Percentiles rank a stretch among this genome's conserved stretches.
Evolutionary conservation across 305 asterid genomes (phyloP).

Genomic region (Withania somnifera): DNA sequence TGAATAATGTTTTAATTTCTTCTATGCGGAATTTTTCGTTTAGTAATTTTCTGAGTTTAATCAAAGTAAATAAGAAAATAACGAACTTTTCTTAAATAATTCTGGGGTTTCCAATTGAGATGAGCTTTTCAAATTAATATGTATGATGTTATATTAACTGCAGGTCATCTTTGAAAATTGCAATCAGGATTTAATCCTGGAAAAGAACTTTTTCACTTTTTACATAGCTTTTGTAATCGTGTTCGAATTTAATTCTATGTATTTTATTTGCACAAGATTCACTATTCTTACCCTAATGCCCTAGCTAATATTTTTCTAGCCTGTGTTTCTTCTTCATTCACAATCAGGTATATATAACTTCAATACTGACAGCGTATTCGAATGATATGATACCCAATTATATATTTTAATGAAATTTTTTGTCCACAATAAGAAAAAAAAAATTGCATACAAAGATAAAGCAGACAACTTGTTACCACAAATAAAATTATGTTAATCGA

Average conservation of each 20-base stretch:
- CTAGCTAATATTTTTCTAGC: not conserved
- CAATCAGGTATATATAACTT: no score
- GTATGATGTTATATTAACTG: no score
- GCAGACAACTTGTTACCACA: not conserved
- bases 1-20: not conserved
- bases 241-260: not conserved
- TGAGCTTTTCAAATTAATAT: no score
- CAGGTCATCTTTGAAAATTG: no score
- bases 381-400: not conserved
- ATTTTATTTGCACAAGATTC: not conserved
- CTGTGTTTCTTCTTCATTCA: not conserved
- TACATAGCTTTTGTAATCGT: not conserved
- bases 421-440: not conserved
- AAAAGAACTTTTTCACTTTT: no score
- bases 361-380: no score
- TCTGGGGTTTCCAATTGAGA: no score
- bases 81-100: no score
- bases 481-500: not conserved
- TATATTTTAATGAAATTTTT: not conserved
- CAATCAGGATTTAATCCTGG: no score
- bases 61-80: no score
- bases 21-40: no score
- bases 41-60: no score
- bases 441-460: not conserved
- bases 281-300: not conserved